A percentile compares a stretch with the other conserved stretches of the same genome.
Evolutionary conservation across 495 filamentous ascomycete species (phyloP).

Genomic region (Talaromyces liani): DNA sequence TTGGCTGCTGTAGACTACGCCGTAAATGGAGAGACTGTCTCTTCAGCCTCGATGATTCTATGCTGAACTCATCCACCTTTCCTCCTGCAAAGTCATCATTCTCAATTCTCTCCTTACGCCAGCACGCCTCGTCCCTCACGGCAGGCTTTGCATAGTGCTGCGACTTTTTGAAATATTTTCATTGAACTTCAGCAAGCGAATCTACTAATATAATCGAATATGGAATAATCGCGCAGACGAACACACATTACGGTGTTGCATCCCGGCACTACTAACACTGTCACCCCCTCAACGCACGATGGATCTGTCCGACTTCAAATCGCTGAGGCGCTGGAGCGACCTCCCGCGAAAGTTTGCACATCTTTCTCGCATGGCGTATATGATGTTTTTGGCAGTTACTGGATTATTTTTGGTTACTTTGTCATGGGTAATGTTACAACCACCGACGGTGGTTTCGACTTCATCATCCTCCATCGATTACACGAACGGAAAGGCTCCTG

Average conservation of each 20-base stretch:
- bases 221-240: neutral
- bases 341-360: neutral
- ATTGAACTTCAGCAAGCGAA: neutral
- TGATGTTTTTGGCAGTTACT: conserved; percentile 2
- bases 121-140: neutral
- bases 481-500: neutral
- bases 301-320: conserved; percentile 3
- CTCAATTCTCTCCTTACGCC: neutral
- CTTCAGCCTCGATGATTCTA: neutral
- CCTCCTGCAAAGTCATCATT: neutral
- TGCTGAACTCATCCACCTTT: neutral
- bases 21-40: neutral
- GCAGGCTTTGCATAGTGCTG: neutral
- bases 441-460: neutral
- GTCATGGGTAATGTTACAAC: neutral
- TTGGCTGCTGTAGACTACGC: neutral
- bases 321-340: conserved; percentile 5
- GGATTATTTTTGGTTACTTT: neutral
- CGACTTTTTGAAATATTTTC: neutral
- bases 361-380: neutral
- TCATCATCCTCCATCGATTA: neutral
- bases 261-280: neutral
- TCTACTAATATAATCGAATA: neutral
- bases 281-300: neutral
- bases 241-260: neutral